Evolutionary conservation across 1,139 yeast genomes (phyloP).

Genomic region (Arxiozyma slooffiae): DNA sequence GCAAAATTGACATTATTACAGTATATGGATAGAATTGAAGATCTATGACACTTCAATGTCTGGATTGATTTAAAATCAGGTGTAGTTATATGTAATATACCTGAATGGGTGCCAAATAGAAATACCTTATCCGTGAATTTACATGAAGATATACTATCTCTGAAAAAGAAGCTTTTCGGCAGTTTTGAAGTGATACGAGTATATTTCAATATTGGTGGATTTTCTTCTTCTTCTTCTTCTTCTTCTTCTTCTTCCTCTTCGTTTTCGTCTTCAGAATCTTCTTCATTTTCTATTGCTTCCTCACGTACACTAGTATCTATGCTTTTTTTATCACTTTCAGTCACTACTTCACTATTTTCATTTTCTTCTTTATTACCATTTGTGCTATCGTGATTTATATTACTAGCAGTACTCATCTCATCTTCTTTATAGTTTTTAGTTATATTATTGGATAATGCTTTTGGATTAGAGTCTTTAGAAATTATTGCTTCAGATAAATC

Average conservation of each 20-base stretch:
- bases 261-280: too few species aligned
- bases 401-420: background rate
- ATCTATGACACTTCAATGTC: slow-evolving; percentile 74
- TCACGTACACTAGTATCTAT: too few species aligned
- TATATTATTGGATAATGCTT: background rate
- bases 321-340: too few species aligned
- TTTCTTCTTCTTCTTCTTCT: too few species aligned
- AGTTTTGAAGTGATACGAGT: too few species aligned
- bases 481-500: background rate
- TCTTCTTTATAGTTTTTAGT: background rate
- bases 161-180: too few species aligned
- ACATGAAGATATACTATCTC: slow-evolving; percentile 61
- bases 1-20: slow-evolving; percentile 69
- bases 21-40: slow-evolving; percentile 70
- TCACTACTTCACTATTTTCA: too few species aligned
- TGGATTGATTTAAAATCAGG: slow-evolving; percentile 52
- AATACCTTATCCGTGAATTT: slow-evolving; percentile 49
- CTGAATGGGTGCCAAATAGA: slow-evolving; percentile 88
- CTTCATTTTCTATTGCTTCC: too few species aligned
- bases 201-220: too few species aligned
- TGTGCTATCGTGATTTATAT: background rate
- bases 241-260: too few species aligned
- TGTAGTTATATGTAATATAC: slow-evolving; percentile 58
- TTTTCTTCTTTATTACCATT: background rate
- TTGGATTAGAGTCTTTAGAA: background rate